Evolutionary conservation across 225 moss, liverwort and hornwort genomes (phyloP), one percentile per base, ranked within the genome.

Genomic region (Pseudoscleropodium purum): DNA sequence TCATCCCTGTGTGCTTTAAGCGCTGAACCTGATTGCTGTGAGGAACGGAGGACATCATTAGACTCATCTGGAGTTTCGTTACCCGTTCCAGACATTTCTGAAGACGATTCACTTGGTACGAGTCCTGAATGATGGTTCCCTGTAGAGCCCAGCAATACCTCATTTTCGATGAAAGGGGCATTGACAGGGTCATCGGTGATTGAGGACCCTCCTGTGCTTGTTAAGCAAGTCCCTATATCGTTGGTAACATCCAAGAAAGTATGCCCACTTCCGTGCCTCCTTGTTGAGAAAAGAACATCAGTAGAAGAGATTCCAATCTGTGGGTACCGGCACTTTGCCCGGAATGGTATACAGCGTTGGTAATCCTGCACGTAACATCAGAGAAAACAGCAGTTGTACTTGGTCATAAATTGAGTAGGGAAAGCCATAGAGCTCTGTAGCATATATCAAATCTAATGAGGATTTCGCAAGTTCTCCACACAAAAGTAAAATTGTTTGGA

Each of bases 261-360:
- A 83, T 91, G 84, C 81, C 89, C 89, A 90, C 90, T 92, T 81
- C 94, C 94, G 88, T 93, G 93, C 79, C 96, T 97, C 80, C 94
- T 95, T 70, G 94, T 96, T 61, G 93, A 96, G 84, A 98, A 98
- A 62, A 97, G 95, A 87, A 98, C 80, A 84, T 98, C 96, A 80
- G 96, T 98, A 88, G 96, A 95, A 81, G 96, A 98, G 77, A 98
- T 96, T 84, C 95, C 95, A 93, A 98, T 97, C 86, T 96, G 97
- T 60, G 97, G 97, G 88, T 96, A 95, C 77, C 96, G 96, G 87
- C 97, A 98, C 79, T 93, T 96, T 34, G 96, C 96, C n/a, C 92
- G 95, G 85, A 98, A 98, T 41, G 96, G 96, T 83, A 97, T 96
- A 90, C 96, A 96, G 59, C 94, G 95, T 88, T 94, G 96, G 85